Evolutionary conservation across 177 flowering plant species (phyloP).

Genomic region (Vitis hybrid): DNA sequence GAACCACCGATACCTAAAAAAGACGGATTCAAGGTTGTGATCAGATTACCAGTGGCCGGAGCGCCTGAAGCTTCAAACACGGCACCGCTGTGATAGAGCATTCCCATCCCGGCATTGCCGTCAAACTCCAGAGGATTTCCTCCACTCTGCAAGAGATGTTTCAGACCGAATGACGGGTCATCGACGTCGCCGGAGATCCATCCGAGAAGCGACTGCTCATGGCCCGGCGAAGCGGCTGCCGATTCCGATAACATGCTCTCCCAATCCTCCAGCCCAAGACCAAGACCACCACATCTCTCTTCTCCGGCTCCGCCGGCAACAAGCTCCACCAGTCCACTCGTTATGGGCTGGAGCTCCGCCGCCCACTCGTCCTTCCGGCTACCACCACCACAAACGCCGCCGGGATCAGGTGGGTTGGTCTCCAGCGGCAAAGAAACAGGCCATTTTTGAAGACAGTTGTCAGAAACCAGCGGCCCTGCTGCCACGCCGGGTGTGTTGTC

Average conservation of each 20-base stretch:
- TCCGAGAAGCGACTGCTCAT: slow-evolving; percentile 50
- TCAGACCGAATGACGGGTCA: slow-evolving; percentile 44
- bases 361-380: slow-evolving; percentile 26
- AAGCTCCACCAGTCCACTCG: slow-evolving; percentile 14
- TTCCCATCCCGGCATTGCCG: slow-evolving; percentile 42
- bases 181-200: slow-evolving; percentile 59
- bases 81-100: slow-evolving; percentile 33
- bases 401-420: background rate
- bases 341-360: slow-evolving; percentile 20
- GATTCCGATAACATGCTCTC: slow-evolving; percentile 47
- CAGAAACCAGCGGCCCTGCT: slow-evolving; percentile 31
- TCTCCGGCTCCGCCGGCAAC: background rate
- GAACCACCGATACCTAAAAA: background rate
- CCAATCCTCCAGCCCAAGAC: slow-evolving; percentile 60
- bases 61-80: slow-evolving; percentile 23
- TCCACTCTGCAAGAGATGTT: slow-evolving; percentile 41
- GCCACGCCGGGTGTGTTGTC: slow-evolving; percentile 48
- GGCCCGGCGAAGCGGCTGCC: slow-evolving; percentile 33
- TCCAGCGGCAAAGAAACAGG: background rate
- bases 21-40: slow-evolving; percentile 9
- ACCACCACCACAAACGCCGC: background rate
- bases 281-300: slow-evolving; percentile 21
- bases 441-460: slow-evolving; percentile 16
- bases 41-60: slow-evolving; percentile 9
- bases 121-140: slow-evolving; percentile 35